Conservation (phyloP, 2,329 filamentous ascomycete species). For the Colletotrichum tabaci region DNA sequence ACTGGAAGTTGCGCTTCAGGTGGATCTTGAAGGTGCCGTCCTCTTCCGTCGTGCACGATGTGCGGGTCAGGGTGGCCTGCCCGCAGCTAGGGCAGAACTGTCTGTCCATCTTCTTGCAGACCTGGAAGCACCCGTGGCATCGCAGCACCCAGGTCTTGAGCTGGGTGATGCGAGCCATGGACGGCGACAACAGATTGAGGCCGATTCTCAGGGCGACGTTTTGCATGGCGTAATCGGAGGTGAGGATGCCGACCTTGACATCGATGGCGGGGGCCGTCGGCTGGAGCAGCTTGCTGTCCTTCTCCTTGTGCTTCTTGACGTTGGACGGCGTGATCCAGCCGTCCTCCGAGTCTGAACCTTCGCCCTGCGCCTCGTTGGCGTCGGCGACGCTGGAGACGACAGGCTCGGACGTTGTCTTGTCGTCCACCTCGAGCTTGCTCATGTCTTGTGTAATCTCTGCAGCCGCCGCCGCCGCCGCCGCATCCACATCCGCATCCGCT, state of each 20-base stretch:
- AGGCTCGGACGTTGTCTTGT: slow-evolving; percentile 35
- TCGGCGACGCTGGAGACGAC: slow-evolving; percentile 44
- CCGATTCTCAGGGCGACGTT: slow-evolving; percentile 97
- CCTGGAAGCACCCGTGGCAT: slow-evolving; percentile 93
- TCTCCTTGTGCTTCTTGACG: slow-evolving; percentile 85
- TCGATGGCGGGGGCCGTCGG: slow-evolving; percentile 64
- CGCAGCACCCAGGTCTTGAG: slow-evolving; percentile 92
- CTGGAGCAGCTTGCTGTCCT: slow-evolving; percentile 66
- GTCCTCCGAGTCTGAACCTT: slow-evolving; percentile 70
- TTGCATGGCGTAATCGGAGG: slow-evolving; percentile 97
- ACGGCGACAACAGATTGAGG: slow-evolving; percentile 86
- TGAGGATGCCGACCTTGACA: slow-evolving; percentile 92
- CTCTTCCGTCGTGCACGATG: slow-evolving; percentile 86
- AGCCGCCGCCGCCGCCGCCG: neutral
- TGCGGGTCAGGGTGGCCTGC: slow-evolving; percentile 86
- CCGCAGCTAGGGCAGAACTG: slow-evolving; percentile 96
- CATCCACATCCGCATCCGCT: too few species aligned
- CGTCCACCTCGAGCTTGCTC: slow-evolving; percentile 41
- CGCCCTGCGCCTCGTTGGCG: slow-evolving; percentile 52
- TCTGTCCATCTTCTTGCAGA: slow-evolving; percentile 85
- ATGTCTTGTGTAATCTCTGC: slow-evolving; percentile 27
- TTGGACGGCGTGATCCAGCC: slow-evolving; percentile 97
- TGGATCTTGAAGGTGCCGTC: slow-evolving; percentile 88
- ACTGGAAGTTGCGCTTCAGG: slow-evolving; percentile 95
- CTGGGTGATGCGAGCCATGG: slow-evolving; percentile 83